Evolutionary conservation across 2,329 filamentous ascomycete species (phyloP), one percentile per base, ranked within the genome.

Genomic region (Trichoderma afroharzianum): DNA sequence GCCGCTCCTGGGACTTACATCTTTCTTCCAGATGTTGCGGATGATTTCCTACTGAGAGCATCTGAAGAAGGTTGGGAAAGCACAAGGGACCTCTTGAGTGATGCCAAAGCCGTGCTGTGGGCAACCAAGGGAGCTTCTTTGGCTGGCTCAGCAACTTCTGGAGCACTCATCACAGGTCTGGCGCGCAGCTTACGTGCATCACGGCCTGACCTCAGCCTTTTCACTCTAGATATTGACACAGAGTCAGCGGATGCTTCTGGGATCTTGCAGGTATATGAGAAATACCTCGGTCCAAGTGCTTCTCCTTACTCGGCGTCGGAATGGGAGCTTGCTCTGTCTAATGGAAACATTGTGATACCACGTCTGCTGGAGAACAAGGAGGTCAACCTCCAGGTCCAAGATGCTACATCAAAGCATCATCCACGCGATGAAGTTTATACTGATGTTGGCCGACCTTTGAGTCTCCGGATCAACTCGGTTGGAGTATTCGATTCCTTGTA

Each of bases 301-400:
- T 72, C 71, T 14, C 64, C 71, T 6, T 64, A 72, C 53, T 70
- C 59, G 18, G 24, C 67, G 28, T 47, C 43, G 7, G 71, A 72
- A 14, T 72, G 71, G 71, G 71, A 72, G 50, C 61, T 72, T 69
- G 66, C 71, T 21, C 18, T 63, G 9, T 69, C 47, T 15, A 53
- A 70, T n/a, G 71, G 71, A 21, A 50, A 21, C 21, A 70, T 70
- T 12, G 47, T 70, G 32, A 58, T 72, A 26, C 71, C 71, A 6
- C 71, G 71, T 36, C 50, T 70, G n/a, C 15, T 72, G 9, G 32
- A 68, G n/a, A 61, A 53, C 11, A 50, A 69, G 21, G 61, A 32
- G n/a, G 67, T 61, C 15, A 64, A 64, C 3, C 11, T 26, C 36
- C 61, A 69, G 21, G 66, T 72, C 2, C 59, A 70, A 39, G 71